Conservation (phyloP, 306 rosid genomes). For the Prunus persica region DNA sequence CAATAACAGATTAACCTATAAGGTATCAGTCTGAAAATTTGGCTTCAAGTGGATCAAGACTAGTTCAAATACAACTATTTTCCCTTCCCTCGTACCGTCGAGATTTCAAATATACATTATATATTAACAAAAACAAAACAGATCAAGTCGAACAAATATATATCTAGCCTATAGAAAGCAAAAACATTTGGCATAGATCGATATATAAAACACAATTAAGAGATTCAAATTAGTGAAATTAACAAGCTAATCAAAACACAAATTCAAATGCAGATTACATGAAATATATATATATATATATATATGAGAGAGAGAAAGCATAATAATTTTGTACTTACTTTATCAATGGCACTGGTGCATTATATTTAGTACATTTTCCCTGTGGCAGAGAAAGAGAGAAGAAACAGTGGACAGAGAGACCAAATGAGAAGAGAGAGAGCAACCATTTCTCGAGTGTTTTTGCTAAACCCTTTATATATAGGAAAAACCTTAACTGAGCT, state of each 20-base stretch:
- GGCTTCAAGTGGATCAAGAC: neutral
- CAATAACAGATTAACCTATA: neutral
- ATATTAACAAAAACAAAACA: too few relatives aligned
- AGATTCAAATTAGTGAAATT: neutral
- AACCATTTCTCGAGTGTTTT: neutral
- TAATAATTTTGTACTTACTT: neutral
- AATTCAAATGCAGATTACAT: neutral
- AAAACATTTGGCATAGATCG: neutral
- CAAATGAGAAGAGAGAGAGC: neutral
- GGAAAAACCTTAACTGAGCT: neutral
- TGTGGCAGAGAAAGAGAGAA: neutral
- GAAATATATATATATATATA: too few relatives aligned
- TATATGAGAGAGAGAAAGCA: neutral
- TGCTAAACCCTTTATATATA: neutral
- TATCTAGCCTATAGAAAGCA: neutral
- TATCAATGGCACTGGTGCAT: neutral
- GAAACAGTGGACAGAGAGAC: neutral
- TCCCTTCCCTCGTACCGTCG: too few relatives aligned
- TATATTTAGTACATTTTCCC: neutral
- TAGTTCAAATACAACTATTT: too few relatives aligned
- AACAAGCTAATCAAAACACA: neutral
- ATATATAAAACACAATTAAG: too few relatives aligned
- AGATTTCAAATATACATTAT: too few relatives aligned
- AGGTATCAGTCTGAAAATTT: neutral
- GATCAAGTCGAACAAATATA: neutral